phyloP scores from a whole-genome alignment of 805 yeast genomes.

The Cyberlindnera subsufficiens region DNA sequence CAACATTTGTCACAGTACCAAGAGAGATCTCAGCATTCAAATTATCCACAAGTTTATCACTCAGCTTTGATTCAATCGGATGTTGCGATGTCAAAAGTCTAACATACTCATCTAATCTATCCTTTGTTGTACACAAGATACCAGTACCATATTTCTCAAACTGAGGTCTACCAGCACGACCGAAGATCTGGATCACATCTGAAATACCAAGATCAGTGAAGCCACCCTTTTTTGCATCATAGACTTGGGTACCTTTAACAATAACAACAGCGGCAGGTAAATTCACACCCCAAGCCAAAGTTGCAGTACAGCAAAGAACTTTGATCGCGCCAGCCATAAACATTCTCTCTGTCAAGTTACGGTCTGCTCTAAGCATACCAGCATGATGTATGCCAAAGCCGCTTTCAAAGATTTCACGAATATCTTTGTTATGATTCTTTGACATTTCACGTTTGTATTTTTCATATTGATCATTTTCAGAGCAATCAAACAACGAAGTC shows the following conservation, averaged over 20 bases:
- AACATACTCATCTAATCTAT: constrained; percentile 81
- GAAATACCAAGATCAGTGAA: constrained; percentile 89
- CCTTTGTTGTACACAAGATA: constrained; percentile 77
- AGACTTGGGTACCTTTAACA: constrained; percentile 93
- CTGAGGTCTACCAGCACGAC: constrained; percentile 99
- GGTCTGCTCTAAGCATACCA: constrained; percentile 87
- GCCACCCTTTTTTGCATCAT: constrained; percentile 93
- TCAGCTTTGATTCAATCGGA: constrained; percentile 85
- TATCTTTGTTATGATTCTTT: constrained; percentile 67
- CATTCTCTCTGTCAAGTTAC: constrained; percentile 85
- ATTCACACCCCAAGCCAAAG: constrained; percentile 99
- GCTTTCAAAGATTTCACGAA: constrained; percentile 67
- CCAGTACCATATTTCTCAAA: constrained; percentile 91
- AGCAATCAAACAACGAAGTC: constrained; percentile 49
- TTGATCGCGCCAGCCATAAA: constrained; percentile 80
- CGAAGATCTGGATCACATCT: constrained; percentile 96
- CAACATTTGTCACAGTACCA: constrained; percentile 92
- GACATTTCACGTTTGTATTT: constrained; percentile 59
- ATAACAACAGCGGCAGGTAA: constrained; percentile 97
- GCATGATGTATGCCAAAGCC: constrained; percentile 98
- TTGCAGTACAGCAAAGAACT: constrained; percentile 92
- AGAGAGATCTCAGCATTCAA: constrained; percentile 93
- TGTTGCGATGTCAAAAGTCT: constrained; percentile 87
- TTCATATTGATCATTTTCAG: constrained; percentile 36
- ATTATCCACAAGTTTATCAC: constrained; percentile 79